phyloP scores from a whole-genome alignment of 2,329 filamentous ascomycete species.

The Didymella sp. region DNA sequence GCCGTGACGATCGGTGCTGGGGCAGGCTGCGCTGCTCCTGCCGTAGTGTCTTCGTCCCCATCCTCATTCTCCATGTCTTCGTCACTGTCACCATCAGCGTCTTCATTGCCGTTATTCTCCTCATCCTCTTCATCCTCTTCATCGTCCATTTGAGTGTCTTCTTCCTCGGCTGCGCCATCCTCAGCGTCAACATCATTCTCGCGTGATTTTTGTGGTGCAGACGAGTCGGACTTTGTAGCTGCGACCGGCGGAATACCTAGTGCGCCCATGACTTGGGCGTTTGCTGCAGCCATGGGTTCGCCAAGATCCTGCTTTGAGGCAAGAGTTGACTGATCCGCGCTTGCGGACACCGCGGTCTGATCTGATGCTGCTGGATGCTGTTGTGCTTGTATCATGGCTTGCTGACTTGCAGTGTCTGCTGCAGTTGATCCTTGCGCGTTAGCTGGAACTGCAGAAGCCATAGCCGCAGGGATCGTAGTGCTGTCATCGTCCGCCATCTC shows the following conservation, averaged over 20 bases:
- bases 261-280: background rate
- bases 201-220: background rate
- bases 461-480: background rate
- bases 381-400: background rate
- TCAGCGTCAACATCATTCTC: background rate
- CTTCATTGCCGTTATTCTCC: slow-evolving; percentile 7
- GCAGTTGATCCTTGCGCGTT: background rate
- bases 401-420: background rate
- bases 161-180: background rate
- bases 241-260: too few species aligned
- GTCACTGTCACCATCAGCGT: slow-evolving; percentile 8
- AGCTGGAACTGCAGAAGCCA: background rate
- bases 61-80: slow-evolving; percentile 11
- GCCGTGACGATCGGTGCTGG: slow-evolving; percentile 23
- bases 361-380: background rate
- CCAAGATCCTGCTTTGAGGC: background rate
- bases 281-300: background rate
- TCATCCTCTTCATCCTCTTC: slow-evolving; percentile 7
- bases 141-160: background rate
- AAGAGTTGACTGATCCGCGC: background rate
- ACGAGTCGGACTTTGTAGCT: too few species aligned
- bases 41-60: slow-evolving; percentile 1
- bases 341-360: background rate
- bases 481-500: background rate
- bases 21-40: slow-evolving; percentile 7